Evolutionary conservation across 805 yeast genomes (phyloP), one percentile per base, ranked within the genome.

Genomic region (Cyberlindnera saturnus): DNA sequence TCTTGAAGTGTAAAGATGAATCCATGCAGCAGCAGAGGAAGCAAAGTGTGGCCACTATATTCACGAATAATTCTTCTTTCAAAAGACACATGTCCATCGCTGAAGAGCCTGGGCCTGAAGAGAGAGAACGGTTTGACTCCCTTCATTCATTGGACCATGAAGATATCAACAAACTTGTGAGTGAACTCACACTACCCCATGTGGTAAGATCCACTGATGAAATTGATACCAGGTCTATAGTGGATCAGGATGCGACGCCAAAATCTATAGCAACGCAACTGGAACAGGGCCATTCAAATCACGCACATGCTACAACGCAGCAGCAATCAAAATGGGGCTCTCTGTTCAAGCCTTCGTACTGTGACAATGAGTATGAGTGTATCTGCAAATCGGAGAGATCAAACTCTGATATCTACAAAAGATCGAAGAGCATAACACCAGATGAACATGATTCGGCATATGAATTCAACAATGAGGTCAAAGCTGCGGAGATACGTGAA

Each of bases 1-100:
- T 61, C 5, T 43, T 62, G 38, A 61, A 59, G 43, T 60, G 64
- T 40, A 56, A 58, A 38, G 60, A 56, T n/a, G 58, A 48, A 32
- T 20, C 44, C 3, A 16, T 34, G 4, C 41, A 44, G 3, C 46
- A 42, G 17, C 51, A 45, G 15, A 40, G 59, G 15, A 53, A 46
- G 29, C 49, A 36, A 15, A 53, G 58, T 7, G 53, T 50, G 15
- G 56, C 53, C 5, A 51, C 60, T 1, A 43, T 52, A 3, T 39
- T 49, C 34, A 51, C 53, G 10, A 50, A 40, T 36, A 34, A 48
- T 5, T 52, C 55, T 11, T 41, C 51, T 9, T 32, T 39, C 31
- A 43, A 46, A 17, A 43, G 55, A 16, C 54, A 50, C 13, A 52
- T 45, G n/a, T 55, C 59, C 15, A 51, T 52, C 14, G 48, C 39